Conservation (phyloP, 208 protist species). For the Tritrichomonas musculus region DNA sequence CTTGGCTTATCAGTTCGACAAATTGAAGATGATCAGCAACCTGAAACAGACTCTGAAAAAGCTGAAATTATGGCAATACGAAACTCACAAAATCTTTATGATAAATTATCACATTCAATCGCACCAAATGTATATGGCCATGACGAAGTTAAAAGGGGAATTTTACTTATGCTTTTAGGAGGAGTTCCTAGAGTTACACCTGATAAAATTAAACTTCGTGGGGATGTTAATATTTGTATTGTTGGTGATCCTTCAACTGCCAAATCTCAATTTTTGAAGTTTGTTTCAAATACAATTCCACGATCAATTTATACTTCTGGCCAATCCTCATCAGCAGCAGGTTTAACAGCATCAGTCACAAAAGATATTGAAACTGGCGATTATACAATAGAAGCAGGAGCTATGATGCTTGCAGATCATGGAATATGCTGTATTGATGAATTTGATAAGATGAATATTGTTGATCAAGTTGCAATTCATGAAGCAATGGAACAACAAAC, state of each 20-base stretch:
- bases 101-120: constrained; percentile 36
- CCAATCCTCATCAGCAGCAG: constrained; percentile 48
- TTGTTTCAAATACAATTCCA: constrained; percentile 73
- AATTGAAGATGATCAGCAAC: constrained; percentile 35
- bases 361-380: constrained; percentile 92
- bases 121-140: constrained; percentile 71
- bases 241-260: constrained; percentile 96
- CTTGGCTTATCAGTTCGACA: constrained; percentile 73
- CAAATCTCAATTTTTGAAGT: constrained; percentile 99
- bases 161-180: constrained; percentile 94
- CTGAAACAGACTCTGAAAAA: constrained; percentile 44
- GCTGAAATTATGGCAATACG: constrained; percentile 44
- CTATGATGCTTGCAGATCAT: constrained; percentile 97
- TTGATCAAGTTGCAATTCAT: constrained; percentile 35
- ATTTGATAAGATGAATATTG: constrained; percentile 99
- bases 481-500: constrained; percentile 99
- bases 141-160: constrained; percentile 90
- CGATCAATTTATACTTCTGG: constrained; percentile 79
- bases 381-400: constrained; percentile 97
- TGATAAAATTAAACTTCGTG: constrained; percentile 44
- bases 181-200: constrained; percentile 90
- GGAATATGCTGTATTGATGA: constrained; percentile 99
- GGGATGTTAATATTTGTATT: constrained; percentile 95
- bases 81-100: constrained; percentile 38
- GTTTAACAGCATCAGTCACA: constrained; percentile 84